Conservation (phyloP, 192 early-diverging fungal genomes). For the Podila clonocystis region DNA sequence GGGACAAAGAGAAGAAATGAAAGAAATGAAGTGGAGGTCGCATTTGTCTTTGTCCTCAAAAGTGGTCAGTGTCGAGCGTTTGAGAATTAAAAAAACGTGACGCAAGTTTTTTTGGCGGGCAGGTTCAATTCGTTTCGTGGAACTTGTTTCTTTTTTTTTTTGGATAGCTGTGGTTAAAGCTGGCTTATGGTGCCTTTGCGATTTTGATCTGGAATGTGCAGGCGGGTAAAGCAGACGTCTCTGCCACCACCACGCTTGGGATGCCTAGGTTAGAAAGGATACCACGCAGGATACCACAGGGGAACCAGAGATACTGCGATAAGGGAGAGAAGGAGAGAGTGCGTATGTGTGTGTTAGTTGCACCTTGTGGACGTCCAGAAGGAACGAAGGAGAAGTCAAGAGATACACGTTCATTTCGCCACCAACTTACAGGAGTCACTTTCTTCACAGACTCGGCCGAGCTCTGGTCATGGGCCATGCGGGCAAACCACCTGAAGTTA, state of each 20-base stretch:
- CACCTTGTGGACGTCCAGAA: neutral
- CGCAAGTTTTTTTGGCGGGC: conserved; percentile 1
- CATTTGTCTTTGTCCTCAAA: neutral
- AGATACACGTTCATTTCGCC: too few species aligned
- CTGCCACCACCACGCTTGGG: conserved; percentile 84
- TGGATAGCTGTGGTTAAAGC: neutral
- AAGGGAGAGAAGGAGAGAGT: neutral
- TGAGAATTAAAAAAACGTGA: neutral
- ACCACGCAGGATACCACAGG: conserved; percentile 97
- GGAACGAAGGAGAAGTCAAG: neutral
- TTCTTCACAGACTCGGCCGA: conserved; percentile 79
- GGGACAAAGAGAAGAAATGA: conserved; percentile 5
- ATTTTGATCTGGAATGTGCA: conserved; percentile 87
- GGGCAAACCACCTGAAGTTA: conserved; percentile 94
- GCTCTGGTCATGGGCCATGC: conserved; percentile 88
- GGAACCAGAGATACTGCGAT: conserved; percentile 88
- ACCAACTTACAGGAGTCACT: conserved; percentile 74
- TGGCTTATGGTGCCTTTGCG: conserved; percentile 54
- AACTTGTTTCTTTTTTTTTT: neutral
- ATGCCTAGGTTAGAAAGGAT: conserved; percentile 93
- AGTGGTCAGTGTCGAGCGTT: neutral
- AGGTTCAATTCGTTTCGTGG: too few species aligned
- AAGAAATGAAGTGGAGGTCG: conserved; percentile 5
- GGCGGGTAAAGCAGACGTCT: conserved; percentile 84
- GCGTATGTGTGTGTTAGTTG: neutral